Evolutionary conservation across 2,329 filamentous ascomycete species (phyloP), one percentile per base, ranked within the genome.

Genomic region (Calonectria multiphialidica): DNA sequence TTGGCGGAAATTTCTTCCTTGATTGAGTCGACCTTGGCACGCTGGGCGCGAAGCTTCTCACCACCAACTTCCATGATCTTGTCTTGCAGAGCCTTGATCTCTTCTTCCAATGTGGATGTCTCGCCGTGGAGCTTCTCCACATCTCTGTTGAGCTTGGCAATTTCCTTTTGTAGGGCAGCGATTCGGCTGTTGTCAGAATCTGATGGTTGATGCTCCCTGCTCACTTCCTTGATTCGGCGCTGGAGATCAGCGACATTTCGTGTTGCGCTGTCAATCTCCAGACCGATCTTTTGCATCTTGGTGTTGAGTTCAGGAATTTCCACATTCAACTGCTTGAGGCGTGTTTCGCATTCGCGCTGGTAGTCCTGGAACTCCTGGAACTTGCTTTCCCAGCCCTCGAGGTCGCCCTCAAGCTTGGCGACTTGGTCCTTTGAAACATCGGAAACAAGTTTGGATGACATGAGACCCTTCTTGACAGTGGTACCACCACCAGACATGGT

Each of bases 41-140:
- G 96, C 82, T 99, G 96, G 21, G 93, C 91, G 68, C 97, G 93
- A 21, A 99, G 91, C 84, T 95, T 95, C 80, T 98, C 95, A 84
- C 97, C 97, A 80, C 97, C 97, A 74, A 98, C 93, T 83, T 98
- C 93, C 97, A 99, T 98, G 80, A 99, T 99, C 87, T 96, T 98
- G 88, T 97, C 93, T 82, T 99, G 96, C 1, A 99, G 88, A 23
- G 89, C 89, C 84, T 98, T 96, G 84, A 99, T 98, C 83, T 98
- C 97, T 30, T 93, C 92, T 82, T 99, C 97, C 10, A 98, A 92
- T 55, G 93, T 97, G 1, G 94, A 91, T n/a, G 94, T 98, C 84
- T 98, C 95, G 12, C 90, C 88, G 73, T 92, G 94, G 12, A 99
- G 89, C 79, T 93, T 94, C 71, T 93, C 91, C 13, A 98, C 91